Evolutionary conservation across 2,329 filamentous ascomycete genomes (phyloP).

Genomic region (Talaromyces amestolkiae): DNA sequence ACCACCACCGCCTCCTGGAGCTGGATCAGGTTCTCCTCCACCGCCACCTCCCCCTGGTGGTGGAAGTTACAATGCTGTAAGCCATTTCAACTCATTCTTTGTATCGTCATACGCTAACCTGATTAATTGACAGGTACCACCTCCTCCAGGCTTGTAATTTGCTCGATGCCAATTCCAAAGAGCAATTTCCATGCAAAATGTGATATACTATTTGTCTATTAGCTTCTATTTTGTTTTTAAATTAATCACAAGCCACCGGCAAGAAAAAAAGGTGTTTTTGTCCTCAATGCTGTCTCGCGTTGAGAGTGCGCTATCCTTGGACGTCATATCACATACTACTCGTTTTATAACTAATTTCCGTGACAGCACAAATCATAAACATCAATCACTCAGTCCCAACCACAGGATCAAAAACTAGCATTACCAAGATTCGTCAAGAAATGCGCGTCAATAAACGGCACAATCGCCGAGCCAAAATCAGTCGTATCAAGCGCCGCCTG

Average conservation of each 20-base stretch:
- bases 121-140: slow-evolving; percentile 43
- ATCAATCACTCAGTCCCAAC: background rate
- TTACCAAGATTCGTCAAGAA: slow-evolving; percentile 46
- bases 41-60: slow-evolving; percentile 58
- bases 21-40: slow-evolving; percentile 58
- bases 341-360: background rate
- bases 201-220: background rate
- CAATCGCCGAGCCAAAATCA: slow-evolving; percentile 48
- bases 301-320: background rate
- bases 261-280: background rate
- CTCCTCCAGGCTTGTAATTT: slow-evolving; percentile 50
- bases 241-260: background rate
- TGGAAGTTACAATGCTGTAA: slow-evolving; percentile 61
- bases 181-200: slow-evolving; percentile 5
- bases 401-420: slow-evolving; percentile 32
- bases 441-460: slow-evolving; percentile 50
- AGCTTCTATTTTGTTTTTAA: background rate
- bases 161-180: background rate
- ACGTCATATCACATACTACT: background rate
- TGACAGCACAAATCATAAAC: background rate
- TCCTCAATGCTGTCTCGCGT: background rate
- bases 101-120: background rate
- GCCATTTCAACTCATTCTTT: slow-evolving; percentile 29
- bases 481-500: slow-evolving; percentile 45
- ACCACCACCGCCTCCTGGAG: slow-evolving; percentile 57